Base-by-base conservation (phyloP, 306 rosid genomes). In the Casuarina cunninghamiana region DNA sequence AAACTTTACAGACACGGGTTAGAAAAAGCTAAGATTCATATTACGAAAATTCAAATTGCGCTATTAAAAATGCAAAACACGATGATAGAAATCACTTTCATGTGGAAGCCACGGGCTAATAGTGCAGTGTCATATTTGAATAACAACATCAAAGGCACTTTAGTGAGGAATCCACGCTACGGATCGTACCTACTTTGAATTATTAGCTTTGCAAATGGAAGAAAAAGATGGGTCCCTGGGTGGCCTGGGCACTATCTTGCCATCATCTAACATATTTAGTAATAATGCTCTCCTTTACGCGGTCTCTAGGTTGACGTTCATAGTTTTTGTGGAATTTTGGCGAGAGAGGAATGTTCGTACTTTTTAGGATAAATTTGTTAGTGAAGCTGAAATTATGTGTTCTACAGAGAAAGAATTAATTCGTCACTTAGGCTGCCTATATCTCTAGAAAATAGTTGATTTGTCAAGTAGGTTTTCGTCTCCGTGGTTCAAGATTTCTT, bases 81-180 rank as follows among this genome's bases (percentile, higher is more conserved):
- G 44, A 62, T 8, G 35, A 10, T 66, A 49, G 50, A 66, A 21
- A 21, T 46, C 77, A 78, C 86, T 38, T 78, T 51, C 62, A 61
- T 51, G 83, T 61, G 86, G 71, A 78, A 74, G 39, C 77, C 79
- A 75, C 63, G 73, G 39, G 72, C 15, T 51, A 3, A 2, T 1
- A 4, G 17, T 65, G 60, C 16, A 7, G 51, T 12, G 32, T 16
- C 70, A 65, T 3, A 61, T 42, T 62, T 46, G 21, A 83, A 54
- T 44, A 69, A 54, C 42, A 75, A 70, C 58, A 46, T 45, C 55
- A 3, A 43, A 12, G 41, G 35, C 73, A 83, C 85, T 84, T 86
- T 83, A 80, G 79, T 77, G 88, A 79, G 86, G 80, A 71, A 42
- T 17, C 50, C 86, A 75, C 88, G 74, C 46, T 77, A 49, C 41